Conservation (phyloP, 306 rosid species). For the Leucaena leucocephala region DNA sequence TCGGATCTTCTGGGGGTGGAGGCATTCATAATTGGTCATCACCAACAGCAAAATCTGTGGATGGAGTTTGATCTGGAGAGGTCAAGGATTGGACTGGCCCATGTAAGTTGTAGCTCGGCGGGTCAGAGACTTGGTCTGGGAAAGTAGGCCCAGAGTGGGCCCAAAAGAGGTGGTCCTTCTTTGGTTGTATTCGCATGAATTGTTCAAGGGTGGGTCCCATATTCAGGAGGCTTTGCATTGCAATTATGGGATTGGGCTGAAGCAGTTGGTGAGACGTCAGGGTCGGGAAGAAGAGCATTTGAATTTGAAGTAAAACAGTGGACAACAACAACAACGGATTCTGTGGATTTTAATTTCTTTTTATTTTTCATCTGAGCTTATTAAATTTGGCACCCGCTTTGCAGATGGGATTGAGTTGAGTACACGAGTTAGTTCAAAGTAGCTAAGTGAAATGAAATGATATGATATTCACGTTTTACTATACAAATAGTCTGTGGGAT, state of each 20-base stretch:
- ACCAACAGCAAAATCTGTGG: conserved; percentile 87
- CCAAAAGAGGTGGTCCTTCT: background rate
- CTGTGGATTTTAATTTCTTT: background rate
- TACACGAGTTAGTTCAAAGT: too few species aligned
- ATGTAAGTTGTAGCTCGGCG: conserved; percentile 60
- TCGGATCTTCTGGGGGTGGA: conserved; percentile 81
- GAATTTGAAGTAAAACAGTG: background rate
- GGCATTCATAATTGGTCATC: conserved; percentile 79
- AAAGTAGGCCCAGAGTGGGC: conserved; percentile 27
- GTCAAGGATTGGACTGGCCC: conserved; percentile 72
- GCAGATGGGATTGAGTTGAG: too few species aligned
- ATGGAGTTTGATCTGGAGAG: conserved; percentile 73
- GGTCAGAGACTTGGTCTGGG: conserved; percentile 49
- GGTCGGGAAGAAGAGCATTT: background rate
- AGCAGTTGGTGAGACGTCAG: background rate
- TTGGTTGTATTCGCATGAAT: too few species aligned
- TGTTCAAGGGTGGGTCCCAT: conserved; percentile 1
- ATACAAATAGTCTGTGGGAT: too few species aligned
- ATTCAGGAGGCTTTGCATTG: background rate
- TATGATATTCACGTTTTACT: too few species aligned
- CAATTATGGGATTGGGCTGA: background rate
- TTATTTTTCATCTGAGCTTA: background rate
- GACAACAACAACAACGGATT: background rate
- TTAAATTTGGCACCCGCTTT: background rate
- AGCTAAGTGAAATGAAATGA: too few species aligned